phyloP scores from a whole-genome alignment of 2,329 filamentous ascomycete species.

The Penicillium sp. region DNA sequence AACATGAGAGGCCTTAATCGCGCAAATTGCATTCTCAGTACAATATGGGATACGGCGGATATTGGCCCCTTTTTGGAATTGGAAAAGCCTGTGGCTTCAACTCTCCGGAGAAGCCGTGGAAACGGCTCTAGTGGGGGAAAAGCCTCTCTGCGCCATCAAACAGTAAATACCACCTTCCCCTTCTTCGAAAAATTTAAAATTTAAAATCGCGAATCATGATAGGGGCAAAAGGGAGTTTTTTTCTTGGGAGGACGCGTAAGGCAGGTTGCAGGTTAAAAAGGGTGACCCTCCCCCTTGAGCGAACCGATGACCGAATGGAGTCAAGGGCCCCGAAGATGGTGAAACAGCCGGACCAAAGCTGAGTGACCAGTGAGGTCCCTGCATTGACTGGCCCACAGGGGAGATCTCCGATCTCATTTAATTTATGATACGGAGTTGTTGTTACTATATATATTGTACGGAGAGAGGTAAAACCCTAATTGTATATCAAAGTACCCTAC shows the following conservation, averaged over 20 bases:
- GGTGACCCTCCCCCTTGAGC: constrained; percentile 9
- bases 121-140: neutral
- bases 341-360: constrained; percentile 26
- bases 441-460: neutral
- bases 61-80: neutral
- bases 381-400: constrained; percentile 10
- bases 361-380: constrained; percentile 16
- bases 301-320: constrained; percentile 21
- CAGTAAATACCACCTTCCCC: constrained; percentile 13
- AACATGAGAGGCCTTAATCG: neutral
- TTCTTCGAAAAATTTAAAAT: neutral
- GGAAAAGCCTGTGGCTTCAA: neutral
- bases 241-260: constrained; percentile 29
- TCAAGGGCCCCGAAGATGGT: constrained; percentile 32
- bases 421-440: neutral
- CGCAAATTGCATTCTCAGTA: neutral
- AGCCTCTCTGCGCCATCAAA: neutral
- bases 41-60: neutral
- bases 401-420: constrained; percentile 4
- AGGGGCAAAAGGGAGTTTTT: neutral
- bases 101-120: constrained; percentile 1
- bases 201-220: constrained; percentile 4
- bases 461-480: neutral
- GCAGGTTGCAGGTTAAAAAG: constrained; percentile 24
- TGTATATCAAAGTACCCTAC: neutral